phyloP scores from a whole-genome alignment of 2,329 filamentous ascomycete species.

The Scleromitrula shiraiana region DNA sequence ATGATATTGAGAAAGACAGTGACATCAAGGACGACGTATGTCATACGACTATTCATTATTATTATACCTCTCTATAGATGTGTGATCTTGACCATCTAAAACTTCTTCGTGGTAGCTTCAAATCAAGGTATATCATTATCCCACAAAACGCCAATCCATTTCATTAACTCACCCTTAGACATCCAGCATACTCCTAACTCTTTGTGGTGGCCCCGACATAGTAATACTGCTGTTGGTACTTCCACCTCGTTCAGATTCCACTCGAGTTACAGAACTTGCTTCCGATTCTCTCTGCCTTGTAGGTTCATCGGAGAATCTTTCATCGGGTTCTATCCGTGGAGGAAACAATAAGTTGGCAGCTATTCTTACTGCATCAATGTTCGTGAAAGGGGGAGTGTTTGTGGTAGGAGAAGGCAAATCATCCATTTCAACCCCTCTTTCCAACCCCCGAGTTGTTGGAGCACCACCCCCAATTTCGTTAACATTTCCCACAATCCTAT shows the following conservation, averaged over 20 bases:
- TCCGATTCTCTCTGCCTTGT: conserved; percentile 6
- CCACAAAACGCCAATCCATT: not conserved
- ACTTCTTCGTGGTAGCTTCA: not conserved
- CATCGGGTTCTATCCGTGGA: not conserved
- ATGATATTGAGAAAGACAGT: too few relatives aligned
- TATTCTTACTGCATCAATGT: conserved; percentile 33
- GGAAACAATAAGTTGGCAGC: conserved; percentile 17
- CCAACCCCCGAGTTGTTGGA: conserved; percentile 25
- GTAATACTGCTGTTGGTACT: conserved; percentile 25
- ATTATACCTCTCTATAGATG: not conserved
- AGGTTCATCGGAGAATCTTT: conserved; percentile 14
- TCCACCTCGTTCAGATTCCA: conserved; percentile 7
- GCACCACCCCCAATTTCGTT: conserved; percentile 30
- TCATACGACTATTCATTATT: too few relatives aligned
- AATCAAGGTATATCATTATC: not conserved
- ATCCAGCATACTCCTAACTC: conserved; percentile 36
- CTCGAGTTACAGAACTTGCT: conserved; percentile 7
- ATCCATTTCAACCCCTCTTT: conserved; percentile 32
- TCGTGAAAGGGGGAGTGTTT: conserved; percentile 37
- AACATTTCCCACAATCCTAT: conserved; percentile 29
- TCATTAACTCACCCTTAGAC: conserved; percentile 15
- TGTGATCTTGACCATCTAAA: not conserved
- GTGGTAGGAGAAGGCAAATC: conserved; percentile 18
- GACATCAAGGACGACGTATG: too few relatives aligned
- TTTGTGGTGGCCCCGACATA: conserved; percentile 26